These are phyloP conservation scores for Cryptosporidium canis DNA, from an alignment of 169 alveolate genomes.

Conservation along the genomic window DNA sequence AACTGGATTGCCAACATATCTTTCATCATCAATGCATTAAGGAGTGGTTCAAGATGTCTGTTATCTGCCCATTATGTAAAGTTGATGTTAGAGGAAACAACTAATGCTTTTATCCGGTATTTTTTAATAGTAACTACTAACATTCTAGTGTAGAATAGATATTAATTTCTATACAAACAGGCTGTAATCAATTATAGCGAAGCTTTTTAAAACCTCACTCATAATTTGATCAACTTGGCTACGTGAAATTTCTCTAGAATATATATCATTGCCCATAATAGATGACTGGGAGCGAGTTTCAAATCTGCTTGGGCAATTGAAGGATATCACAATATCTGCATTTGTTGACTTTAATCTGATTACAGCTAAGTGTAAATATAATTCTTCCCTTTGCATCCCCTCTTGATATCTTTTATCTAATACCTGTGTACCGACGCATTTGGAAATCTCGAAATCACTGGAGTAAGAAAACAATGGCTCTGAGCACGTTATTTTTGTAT, in stretches of 20 bases:
- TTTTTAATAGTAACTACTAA: background rate
- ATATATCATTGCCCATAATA: background rate
- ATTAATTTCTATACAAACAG: constrained; percentile 6
- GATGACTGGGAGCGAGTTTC: background rate
- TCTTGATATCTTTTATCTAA: constrained; percentile 26
- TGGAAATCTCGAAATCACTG: background rate
- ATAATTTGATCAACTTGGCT: constrained; percentile 1
- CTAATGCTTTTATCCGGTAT: background rate
- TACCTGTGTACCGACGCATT: constrained; percentile 25
- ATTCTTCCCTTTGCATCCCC: background rate
- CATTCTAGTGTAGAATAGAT: background rate
- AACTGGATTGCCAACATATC: constrained; percentile 75
- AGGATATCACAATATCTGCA: constrained; percentile 54
- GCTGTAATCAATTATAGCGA: constrained; percentile 1
- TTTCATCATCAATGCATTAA: constrained; percentile 77
- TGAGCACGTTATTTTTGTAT: background rate
- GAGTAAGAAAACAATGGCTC: constrained; percentile 12
- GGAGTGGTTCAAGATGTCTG: constrained; percentile 76
- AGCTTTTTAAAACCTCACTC: background rate
- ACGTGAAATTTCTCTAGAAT: background rate
- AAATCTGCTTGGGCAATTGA: constrained; percentile 10
- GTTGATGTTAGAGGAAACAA: constrained; percentile 44
- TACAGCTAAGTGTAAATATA: background rate
- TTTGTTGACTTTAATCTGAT: constrained; percentile 15
- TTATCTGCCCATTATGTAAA: constrained; percentile 76